Percentiles rank a stretch among this genome's conserved stretches.
Evolutionary conservation across 2,329 filamentous ascomycete genomes (phyloP).

Genomic region (Pseudogymnoascus verrucosus): DNA sequence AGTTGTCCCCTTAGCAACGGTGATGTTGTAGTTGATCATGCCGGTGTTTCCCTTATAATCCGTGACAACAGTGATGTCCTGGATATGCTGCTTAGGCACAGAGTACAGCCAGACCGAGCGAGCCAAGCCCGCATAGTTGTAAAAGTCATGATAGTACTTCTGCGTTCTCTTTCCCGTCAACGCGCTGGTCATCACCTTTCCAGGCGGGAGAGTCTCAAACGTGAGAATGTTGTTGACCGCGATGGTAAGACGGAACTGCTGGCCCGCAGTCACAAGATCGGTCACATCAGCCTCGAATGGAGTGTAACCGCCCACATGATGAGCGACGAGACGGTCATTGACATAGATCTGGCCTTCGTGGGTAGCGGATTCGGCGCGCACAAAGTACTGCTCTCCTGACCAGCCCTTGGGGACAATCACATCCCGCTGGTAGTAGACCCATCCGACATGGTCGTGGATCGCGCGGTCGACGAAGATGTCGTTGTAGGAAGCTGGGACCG

Average conservation of each 20-base stretch:
- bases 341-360: slow-evolving; percentile 25
- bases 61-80: slow-evolving; percentile 22
- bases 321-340: slow-evolving; percentile 21
- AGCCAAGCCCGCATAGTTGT: slow-evolving; percentile 26
- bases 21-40: slow-evolving; percentile 13
- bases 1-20: neutral
- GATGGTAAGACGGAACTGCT: slow-evolving; percentile 25
- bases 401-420: slow-evolving; percentile 21
- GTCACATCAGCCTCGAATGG: slow-evolving; percentile 25
- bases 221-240: slow-evolving; percentile 27
- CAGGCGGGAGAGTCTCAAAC: slow-evolving; percentile 16
- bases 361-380: slow-evolving; percentile 25
- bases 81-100: slow-evolving; percentile 19
- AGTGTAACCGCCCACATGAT: slow-evolving; percentile 25
- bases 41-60: slow-evolving; percentile 14
- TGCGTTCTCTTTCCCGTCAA: slow-evolving; percentile 20
- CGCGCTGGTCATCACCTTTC: neutral
- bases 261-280: slow-evolving; percentile 16
- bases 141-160: slow-evolving; percentile 27
- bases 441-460: slow-evolving; percentile 27
- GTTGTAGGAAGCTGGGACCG: slow-evolving; percentile 24
- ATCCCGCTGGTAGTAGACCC: slow-evolving; percentile 27
- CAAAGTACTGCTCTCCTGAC: slow-evolving; percentile 16
- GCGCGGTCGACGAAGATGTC: slow-evolving; percentile 19
- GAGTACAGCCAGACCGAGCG: slow-evolving; percentile 25